These are phyloP conservation scores for Penium margaritaceum DNA, from an alignment of 139 green algal genomes.

Conservation along the genomic window DNA sequence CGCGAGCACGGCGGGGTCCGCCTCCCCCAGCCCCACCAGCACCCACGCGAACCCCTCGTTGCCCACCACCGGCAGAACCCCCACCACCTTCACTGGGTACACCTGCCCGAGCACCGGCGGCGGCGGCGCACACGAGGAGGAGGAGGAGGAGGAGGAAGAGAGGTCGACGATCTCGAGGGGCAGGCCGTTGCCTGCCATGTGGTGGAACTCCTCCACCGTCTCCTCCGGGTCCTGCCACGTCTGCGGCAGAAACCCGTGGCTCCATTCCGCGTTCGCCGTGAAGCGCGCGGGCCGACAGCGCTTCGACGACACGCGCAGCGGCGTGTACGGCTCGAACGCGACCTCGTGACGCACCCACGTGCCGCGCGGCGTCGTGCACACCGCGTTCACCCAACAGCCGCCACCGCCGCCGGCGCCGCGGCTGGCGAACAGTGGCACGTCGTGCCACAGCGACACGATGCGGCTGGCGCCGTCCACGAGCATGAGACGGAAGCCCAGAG, in stretches of 20 bases:
- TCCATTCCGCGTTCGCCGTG: not conserved
- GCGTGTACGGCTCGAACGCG: not conserved
- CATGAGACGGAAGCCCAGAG: too few relatives aligned
- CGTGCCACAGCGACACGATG: constrained; percentile 1
- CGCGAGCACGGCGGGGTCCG: not conserved
- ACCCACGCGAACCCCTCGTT: not conserved
- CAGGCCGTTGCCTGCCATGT: not conserved
- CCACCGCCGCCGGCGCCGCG: too few relatives aligned
- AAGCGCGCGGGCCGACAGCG: not conserved
- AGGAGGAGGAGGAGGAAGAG: too few relatives aligned
- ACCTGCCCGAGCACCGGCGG: constrained; percentile 1
- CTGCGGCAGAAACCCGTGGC: constrained; percentile 1
- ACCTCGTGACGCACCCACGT: not conserved
- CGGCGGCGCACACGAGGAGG: too few relatives aligned
- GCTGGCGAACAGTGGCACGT: not conserved
- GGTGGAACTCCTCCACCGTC: not conserved
- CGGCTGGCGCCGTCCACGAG: too few relatives aligned
- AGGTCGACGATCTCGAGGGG: constrained; percentile 1
- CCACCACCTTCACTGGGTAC: not conserved
- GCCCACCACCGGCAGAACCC: not conserved
- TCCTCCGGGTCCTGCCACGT: constrained; percentile 5
- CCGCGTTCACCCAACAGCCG: constrained; percentile 1
- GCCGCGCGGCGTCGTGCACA: not conserved
- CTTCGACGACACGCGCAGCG: not conserved
- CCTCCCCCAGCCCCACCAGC: not conserved